Base-by-base conservation (phyloP, 225 moss, liverwort and hornwort genomes). In the Antitrichia curtipendula region DNA sequence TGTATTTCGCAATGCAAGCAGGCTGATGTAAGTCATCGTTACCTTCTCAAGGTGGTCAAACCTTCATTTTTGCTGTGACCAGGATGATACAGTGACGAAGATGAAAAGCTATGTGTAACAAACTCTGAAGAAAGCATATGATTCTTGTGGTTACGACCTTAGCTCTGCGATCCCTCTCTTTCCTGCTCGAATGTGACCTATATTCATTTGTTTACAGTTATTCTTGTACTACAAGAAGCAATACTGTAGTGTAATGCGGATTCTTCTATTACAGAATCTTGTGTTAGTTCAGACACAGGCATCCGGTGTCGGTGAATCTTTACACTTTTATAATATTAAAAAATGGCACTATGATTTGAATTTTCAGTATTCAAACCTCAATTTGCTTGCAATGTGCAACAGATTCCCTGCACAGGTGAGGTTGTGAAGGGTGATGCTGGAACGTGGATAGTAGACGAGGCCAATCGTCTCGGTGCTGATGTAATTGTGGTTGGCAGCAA, bases 361-460 rank as follows among this genome's bases (percentile, higher is more conserved):
- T n/a, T 54, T 77, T 24, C n/a, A 24, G 40, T 16, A 32, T 29
- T 25, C 9, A 16, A 83, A 7, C 2, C 4, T 16, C 5, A 59
- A 58, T 53, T 31, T 73, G 19, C 27, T 62, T 87, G 65, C 49
- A 8, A 19, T 82, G 47, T 81, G 62, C 62, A 75, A 74, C 90
- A 97, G 96, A 94, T 96, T 49, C 32, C 96, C 70, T 96, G 98
- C 88, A 91, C 93, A 71, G 98, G 96, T 86, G 98, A 98, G 91
- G 93, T 96, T 15, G 98, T 98, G 82, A 98, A 96, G 85, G 98
- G 98, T 23, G 96, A 96, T 84, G 96, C 98, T 47, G 95, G 96
- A 81, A 96, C 95, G 64, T 99, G 99, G 99, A 99, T 99, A 89
- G 99, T 97, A 16, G 95, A 97, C 65, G 99, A 99, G 87, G 95